These are phyloP conservation scores for Magnaporthales sp. DNA, from an alignment of 2,329 filamentous ascomycete genomes.

Conservation along the genomic window DNA sequence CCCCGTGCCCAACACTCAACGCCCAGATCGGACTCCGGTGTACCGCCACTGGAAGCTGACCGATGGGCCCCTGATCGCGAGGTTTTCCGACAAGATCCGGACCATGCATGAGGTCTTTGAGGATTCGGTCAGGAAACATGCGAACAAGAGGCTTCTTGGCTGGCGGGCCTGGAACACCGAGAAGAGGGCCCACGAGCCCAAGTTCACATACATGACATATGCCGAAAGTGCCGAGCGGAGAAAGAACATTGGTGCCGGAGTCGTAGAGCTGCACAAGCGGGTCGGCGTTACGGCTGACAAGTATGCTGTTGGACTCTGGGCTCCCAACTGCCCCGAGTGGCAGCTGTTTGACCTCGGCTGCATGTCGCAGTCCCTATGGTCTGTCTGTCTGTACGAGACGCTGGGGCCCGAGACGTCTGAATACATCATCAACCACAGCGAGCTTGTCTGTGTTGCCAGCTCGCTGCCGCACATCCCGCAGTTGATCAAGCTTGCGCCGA, in stretches of 20 bases:
- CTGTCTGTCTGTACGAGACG: constrained; percentile 93
- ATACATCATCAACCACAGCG: constrained; percentile 90
- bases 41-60: constrained; percentile 78
- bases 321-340: constrained; percentile 83
- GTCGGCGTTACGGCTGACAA: constrained; percentile 57
- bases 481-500: constrained; percentile 70
- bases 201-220: constrained; percentile 80
- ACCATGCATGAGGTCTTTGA: constrained; percentile 82
- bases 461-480: constrained; percentile 74
- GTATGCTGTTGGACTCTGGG: constrained; percentile 76
- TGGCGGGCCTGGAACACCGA: constrained; percentile 68
- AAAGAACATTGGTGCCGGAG: constrained; percentile 75
- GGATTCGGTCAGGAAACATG: constrained; percentile 48
- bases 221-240: constrained; percentile 68
- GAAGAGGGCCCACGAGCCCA: constrained; percentile 63
- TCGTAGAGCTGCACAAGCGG: constrained; percentile 73
- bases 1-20: constrained; percentile 64
- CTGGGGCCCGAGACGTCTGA: constrained; percentile 85
- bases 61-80: constrained; percentile 62
- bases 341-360: constrained; percentile 81
- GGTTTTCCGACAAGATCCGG: constrained; percentile 59
- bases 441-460: constrained; percentile 65
- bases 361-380: constrained; percentile 79
- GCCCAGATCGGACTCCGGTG: constrained; percentile 61
- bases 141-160: constrained; percentile 69